Evolutionary conservation across 1,139 yeast species (phyloP), one percentile per base, ranked within the genome.

Genomic region (Pneumocystis oryctolagi): DNA sequence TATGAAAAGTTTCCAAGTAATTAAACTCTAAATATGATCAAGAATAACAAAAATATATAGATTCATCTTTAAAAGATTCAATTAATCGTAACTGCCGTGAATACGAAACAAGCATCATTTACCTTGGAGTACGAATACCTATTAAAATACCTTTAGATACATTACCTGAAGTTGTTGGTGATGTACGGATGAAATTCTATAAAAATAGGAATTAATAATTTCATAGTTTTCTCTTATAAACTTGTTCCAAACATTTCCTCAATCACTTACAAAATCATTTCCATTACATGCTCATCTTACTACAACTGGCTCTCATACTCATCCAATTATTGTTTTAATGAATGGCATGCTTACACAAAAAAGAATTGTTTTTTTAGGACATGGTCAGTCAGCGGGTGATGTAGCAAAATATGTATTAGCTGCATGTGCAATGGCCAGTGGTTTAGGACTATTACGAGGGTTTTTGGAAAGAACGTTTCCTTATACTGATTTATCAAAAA

Each of bases 261-360:
- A 55, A 39, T 59, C 56, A 20, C 34, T 42, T 34, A 57, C 64
- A 28, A 61, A 42, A 20, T 37, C 62, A 31, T 57, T 62, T 14
- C 61, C 34, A 35, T 62, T 47, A 9, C 71, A 76, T 67, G 72
- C 76, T 59, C 76, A 78, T 64, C 69, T 75, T 61, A 72, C 76
- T 2, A 79, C 81, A 16, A 82, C 81, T 71, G 86, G 86, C 0
- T 71, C 79, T 16, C 78, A 77, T 62, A 83, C 87, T 0, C 87
- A 86, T 1, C 81, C 85, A 1, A 76, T 83, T 6, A 77, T 83
- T 37, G 76, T 81, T 6, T 74, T 83, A 62, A 79, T 83, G 58
- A 80, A 82, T 68, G 85, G 84, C 1, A 71, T 83, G 57, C 73
- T 83, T 62, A 81, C 85, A 0, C 85, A 84, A 35, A 82, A 82